phyloP scores from a whole-genome alignment of 768 basidiomycete species.

The Trametes maxima region DNA sequence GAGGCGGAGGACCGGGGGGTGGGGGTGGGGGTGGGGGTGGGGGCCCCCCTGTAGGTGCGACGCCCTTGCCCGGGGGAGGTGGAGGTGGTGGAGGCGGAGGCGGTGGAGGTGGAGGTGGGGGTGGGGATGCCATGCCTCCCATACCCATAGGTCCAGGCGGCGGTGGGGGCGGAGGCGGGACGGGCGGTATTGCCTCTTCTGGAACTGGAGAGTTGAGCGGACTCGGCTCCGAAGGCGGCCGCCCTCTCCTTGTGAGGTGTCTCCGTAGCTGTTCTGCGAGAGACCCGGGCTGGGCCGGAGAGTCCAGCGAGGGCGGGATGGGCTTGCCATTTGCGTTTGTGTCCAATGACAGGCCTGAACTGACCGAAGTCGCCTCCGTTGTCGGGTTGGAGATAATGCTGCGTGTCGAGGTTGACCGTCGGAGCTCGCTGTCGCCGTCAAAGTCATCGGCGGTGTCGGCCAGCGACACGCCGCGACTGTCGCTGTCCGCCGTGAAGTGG shows the following conservation, averaged over 20 bases:
- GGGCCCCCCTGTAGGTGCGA: slow-evolving; percentile 24
- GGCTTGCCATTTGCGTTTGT: slow-evolving; percentile 30
- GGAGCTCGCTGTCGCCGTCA: slow-evolving; percentile 61
- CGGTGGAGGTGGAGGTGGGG: slow-evolving; percentile 34
- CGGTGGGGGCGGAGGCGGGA: slow-evolving; percentile 32
- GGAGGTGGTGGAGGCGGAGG: slow-evolving; percentile 39
- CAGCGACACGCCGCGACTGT: slow-evolving; percentile 13
- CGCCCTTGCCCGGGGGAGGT: slow-evolving; percentile 16
- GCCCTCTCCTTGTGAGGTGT: slow-evolving; percentile 55
- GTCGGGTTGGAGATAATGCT: slow-evolving; percentile 48
- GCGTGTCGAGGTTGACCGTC: slow-evolving; percentile 38
- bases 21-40: slow-evolving; percentile 43
- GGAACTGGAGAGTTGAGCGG: slow-evolving; percentile 38
- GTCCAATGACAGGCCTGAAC: slow-evolving; percentile 47
- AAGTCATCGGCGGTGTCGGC: slow-evolving; percentile 40
- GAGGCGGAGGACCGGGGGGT: slow-evolving; percentile 41
- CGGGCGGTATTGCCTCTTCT: slow-evolving; percentile 39
- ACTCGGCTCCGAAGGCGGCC: slow-evolving; percentile 42
- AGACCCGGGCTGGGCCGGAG: slow-evolving; percentile 42
- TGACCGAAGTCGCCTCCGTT: slow-evolving; percentile 62
- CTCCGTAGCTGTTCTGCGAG: slow-evolving; percentile 65
- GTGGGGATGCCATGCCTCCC: slow-evolving; percentile 32
- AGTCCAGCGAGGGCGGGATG: slow-evolving; percentile 7
- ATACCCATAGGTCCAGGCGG: slow-evolving; percentile 32
- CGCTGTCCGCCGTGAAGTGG: slow-evolving; percentile 19